Percentiles rank a stretch among this genome's conserved stretches.
These are phyloP conservation scores for Ogataea naganishii DNA, from an alignment of 805 yeast genomes.

Conservation along the genomic window DNA sequence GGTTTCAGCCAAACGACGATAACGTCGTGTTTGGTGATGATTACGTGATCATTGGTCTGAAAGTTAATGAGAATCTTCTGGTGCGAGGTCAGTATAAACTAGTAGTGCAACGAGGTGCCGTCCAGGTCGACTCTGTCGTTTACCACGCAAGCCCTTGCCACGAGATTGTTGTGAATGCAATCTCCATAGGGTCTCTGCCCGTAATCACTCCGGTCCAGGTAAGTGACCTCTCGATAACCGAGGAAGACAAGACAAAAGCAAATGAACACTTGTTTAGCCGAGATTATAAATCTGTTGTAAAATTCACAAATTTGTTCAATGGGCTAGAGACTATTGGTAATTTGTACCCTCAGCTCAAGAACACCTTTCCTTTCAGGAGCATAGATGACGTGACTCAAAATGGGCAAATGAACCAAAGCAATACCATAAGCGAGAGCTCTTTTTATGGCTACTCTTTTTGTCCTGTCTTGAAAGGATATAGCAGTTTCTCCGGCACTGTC, in stretches of 20 bases:
- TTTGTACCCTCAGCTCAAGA: slow-evolving; percentile 36
- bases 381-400: slow-evolving; percentile 1
- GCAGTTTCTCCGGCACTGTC: slow-evolving; percentile 19
- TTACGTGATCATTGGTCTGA: slow-evolving; percentile 32
- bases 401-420: slow-evolving; percentile 1
- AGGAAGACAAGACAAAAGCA: slow-evolving; percentile 21
- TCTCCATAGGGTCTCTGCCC: slow-evolving; percentile 31
- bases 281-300: slow-evolving; percentile 33
- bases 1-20: slow-evolving; percentile 28
- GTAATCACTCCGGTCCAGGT: slow-evolving; percentile 34
- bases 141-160: slow-evolving; percentile 18
- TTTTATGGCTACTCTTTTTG: slow-evolving; percentile 31
- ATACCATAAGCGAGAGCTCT: slow-evolving; percentile 14
- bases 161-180: slow-evolving; percentile 19
- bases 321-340: slow-evolving; percentile 38
- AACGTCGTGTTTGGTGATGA: slow-evolving; percentile 26
- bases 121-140: slow-evolving; percentile 31
- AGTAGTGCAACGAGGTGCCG: slow-evolving; percentile 37
- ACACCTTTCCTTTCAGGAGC: slow-evolving; percentile 24
- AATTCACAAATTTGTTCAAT: slow-evolving; percentile 25
- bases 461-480: slow-evolving; percentile 16
- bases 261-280: slow-evolving; percentile 30
- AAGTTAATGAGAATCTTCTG: slow-evolving; percentile 30
- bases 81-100: slow-evolving; percentile 39
- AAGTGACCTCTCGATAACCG: slow-evolving; percentile 19